These are phyloP conservation scores for Sporisorium reilianum DNA, from an alignment of 1,284 basidiomycete species.

Conservation along the genomic window DNA sequence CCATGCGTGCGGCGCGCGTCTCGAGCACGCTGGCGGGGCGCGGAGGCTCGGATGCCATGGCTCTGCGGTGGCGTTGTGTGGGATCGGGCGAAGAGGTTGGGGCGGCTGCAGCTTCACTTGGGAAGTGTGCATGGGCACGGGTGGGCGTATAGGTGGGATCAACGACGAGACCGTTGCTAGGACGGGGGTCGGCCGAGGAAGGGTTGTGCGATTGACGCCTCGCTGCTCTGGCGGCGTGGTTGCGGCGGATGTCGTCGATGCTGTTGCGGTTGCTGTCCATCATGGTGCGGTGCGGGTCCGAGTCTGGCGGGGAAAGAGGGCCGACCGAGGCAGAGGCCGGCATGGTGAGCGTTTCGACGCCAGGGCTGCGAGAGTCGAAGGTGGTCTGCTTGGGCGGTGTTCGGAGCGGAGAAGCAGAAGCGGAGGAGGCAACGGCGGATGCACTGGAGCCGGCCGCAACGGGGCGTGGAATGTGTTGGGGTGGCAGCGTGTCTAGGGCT, in stretches of 20 bases:
- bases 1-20: constrained; percentile 35
- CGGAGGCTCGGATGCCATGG: constrained; percentile 45
- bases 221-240: constrained; percentile 56
- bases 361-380: constrained; percentile 2
- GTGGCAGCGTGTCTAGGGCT: constrained; percentile 31
- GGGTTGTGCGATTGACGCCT: constrained; percentile 32
- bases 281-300: constrained; percentile 55
- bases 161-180: constrained; percentile 29
- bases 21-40: constrained; percentile 58
- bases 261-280: constrained; percentile 59
- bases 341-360: constrained; percentile 30
- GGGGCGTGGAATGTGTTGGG: constrained; percentile 59
- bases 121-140: constrained; percentile 27
- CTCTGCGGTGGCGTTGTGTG: constrained; percentile 35
- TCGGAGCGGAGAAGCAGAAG: constrained; percentile 20
- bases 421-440: constrained; percentile 1
- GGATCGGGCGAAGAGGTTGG: constrained; percentile 21
- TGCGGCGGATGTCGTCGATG: constrained; percentile 62
- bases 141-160: constrained; percentile 27
- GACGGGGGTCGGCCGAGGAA: constrained; percentile 10
- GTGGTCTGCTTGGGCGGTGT: constrained; percentile 33
- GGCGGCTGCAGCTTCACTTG: constrained; percentile 20
- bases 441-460: constrained; percentile 14
- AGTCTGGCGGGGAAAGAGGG: constrained; percentile 50
- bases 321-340: constrained; percentile 25